Evolutionary conservation across 371 early-diverging fungal genomes (phyloP).

Genomic region (Mucor irregularis): DNA sequence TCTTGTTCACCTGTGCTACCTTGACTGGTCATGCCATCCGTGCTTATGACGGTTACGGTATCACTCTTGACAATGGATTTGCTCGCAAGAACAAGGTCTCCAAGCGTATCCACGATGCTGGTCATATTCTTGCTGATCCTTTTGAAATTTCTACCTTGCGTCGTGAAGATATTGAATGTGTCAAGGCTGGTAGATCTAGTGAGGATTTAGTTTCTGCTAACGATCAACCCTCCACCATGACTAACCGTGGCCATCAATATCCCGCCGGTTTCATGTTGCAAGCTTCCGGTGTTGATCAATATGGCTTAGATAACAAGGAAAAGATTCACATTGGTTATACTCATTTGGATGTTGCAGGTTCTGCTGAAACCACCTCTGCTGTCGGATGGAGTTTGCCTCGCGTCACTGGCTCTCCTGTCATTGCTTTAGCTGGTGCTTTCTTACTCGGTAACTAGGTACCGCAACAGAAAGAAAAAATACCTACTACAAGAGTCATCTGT

Average conservation of each 20-base stretch:
- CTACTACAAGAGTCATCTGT: too few species aligned
- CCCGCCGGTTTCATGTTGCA: conserved; percentile 85
- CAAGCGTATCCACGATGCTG: conserved; percentile 66
- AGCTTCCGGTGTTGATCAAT: conserved; percentile 77
- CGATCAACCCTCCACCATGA: conserved; percentile 69
- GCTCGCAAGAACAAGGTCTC: conserved; percentile 68
- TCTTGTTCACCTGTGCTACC: conserved; percentile 84
- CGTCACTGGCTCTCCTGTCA: conserved; percentile 79
- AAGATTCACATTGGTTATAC: conserved; percentile 74
- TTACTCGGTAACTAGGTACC: too few species aligned
- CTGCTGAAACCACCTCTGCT: conserved; percentile 65
- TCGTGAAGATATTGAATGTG: conserved; percentile 75
- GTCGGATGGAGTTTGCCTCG: conserved; percentile 71
- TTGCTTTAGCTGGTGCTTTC: conserved; percentile 78
- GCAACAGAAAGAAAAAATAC: background rate
- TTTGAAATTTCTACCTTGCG: conserved; percentile 83
- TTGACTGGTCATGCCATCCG: conserved; percentile 86
- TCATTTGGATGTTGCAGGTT: conserved; percentile 87
- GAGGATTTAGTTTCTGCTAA: conserved; percentile 88
- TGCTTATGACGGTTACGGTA: conserved; percentile 79
- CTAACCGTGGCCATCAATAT: conserved; percentile 85
- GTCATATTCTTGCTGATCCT: conserved; percentile 77
- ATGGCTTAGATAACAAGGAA: conserved; percentile 61
- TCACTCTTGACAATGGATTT: conserved; percentile 80
- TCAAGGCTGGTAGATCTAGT: conserved; percentile 62